These are phyloP conservation scores for Mitragyna speciosa DNA, from an alignment of 257 asterid genomes.

Conservation along the genomic window DNA sequence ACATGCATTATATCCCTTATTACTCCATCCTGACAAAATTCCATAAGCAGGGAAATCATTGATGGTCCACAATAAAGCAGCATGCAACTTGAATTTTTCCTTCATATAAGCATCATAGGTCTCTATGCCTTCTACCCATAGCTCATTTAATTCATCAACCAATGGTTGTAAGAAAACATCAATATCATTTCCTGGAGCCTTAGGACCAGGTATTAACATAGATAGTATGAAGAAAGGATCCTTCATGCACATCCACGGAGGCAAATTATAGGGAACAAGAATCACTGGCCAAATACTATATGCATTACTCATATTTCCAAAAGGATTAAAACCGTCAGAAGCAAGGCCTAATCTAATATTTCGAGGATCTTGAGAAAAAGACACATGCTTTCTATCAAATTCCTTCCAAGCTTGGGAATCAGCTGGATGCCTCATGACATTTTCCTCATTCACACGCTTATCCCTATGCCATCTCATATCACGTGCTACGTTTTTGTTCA, in stretches of 20 bases:
- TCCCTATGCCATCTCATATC: too few species aligned
- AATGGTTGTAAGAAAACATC: neutral
- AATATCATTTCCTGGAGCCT: neutral
- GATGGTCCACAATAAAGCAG: neutral
- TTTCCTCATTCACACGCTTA: too few species aligned
- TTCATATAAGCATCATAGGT: neutral
- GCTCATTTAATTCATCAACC: neutral
- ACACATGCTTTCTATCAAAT: too few species aligned
- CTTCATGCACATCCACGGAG: neutral
- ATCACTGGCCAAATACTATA: neutral
- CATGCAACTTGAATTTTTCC: neutral
- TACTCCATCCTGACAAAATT: too few species aligned
- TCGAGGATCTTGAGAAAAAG: too few species aligned
- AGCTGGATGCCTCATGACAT: too few species aligned
- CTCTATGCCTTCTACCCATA: neutral
- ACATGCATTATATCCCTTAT: too few species aligned
- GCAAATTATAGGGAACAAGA: too few species aligned
- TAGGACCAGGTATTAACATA: neutral
- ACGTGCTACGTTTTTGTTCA: too few species aligned
- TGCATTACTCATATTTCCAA: neutral
- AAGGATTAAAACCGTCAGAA: neutral
- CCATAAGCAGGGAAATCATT: constrained; percentile 2
- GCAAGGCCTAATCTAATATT: too few species aligned
- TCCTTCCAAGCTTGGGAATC: too few species aligned
- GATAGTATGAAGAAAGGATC: neutral